Evolutionary conservation across 2,329 filamentous ascomycete genomes (phyloP).

Genomic region (Colletotrichum chrysophilum): DNA sequence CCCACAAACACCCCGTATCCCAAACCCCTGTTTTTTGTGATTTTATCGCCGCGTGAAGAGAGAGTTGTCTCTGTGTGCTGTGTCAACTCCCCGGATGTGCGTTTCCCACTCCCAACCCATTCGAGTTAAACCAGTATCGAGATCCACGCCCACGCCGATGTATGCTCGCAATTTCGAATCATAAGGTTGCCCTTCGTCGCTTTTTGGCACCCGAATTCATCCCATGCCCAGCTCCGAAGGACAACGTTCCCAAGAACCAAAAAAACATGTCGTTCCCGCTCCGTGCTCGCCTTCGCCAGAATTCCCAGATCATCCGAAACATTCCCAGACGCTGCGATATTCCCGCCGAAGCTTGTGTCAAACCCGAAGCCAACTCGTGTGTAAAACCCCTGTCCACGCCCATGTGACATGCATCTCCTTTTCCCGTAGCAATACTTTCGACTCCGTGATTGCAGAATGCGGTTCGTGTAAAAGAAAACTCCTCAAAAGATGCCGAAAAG

Average conservation of each 20-base stretch:
- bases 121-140: conserved; percentile 20
- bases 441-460: conserved; percentile 23
- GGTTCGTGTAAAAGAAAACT: conserved; percentile 20
- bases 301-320: conserved; percentile 13
- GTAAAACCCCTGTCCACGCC: conserved; percentile 6
- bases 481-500: conserved; percentile 19
- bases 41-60: conserved; percentile 19
- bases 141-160: conserved; percentile 20
- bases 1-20: conserved; percentile 13
- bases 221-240: conserved; percentile 11
- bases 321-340: conserved; percentile 6
- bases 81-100: conserved; percentile 20
- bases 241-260: background rate
- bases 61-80: conserved; percentile 10
- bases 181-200: conserved; percentile 17
- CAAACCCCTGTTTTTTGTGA: conserved; percentile 18
- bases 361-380: background rate
- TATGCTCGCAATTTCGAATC: conserved; percentile 21
- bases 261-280: conserved; percentile 8
- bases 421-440: conserved; percentile 16
- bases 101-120: conserved; percentile 17
- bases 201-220: conserved; percentile 15
- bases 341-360: conserved; percentile 3
- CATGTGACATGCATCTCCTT: conserved; percentile 20
- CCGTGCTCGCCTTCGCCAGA: conserved; percentile 17